A percentile compares a stretch with the other conserved stretches of the same genome.
phyloP scores from a whole-genome alignment of 257 asterid genomes.

The Ilex aquifolium region DNA sequence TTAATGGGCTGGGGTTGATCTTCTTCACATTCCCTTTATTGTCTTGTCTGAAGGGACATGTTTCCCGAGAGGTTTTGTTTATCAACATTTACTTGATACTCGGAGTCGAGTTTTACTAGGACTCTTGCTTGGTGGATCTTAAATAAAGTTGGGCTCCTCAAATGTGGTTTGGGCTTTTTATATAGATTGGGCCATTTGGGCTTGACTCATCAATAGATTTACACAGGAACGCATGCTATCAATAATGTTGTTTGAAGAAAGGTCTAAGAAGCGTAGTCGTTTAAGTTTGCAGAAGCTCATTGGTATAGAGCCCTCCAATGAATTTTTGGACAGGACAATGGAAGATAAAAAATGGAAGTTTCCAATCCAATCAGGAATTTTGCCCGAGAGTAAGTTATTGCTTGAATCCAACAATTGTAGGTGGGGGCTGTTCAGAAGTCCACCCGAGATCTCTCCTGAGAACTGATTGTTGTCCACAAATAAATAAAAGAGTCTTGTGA shows the following conservation, averaged over 20 bases:
- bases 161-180: too few species aligned
- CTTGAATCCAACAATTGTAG: background rate
- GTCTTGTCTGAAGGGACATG: too few species aligned
- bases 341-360: background rate
- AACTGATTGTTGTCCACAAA: slow-evolving; percentile 18
- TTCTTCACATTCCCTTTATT: too few species aligned
- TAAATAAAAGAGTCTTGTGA: background rate
- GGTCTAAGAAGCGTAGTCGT: slow-evolving; percentile 11
- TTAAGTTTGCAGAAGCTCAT: slow-evolving; percentile 11
- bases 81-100: too few species aligned
- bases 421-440: slow-evolving; percentile 8
- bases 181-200: too few species aligned
- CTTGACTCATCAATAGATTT: too few species aligned
- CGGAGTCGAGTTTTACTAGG: too few species aligned
- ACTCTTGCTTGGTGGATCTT: too few species aligned
- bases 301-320: slow-evolving; percentile 14
- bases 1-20: too few species aligned
- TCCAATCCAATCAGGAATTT: slow-evolving; percentile 19
- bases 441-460: slow-evolving; percentile 13
- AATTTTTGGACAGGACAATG: slow-evolving; percentile 14
- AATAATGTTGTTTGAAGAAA: slow-evolving; percentile 15
- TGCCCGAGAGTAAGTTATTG: slow-evolving; percentile 2
- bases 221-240: slow-evolving; percentile 19
- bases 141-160: too few species aligned
- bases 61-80: too few species aligned